A percentile compares a stretch with the other conserved stretches of the same genome.
These are phyloP conservation scores for Penicillium sp. DNA, from an alignment of 2,329 filamentous ascomycete genomes.

Conservation along the genomic window DNA sequence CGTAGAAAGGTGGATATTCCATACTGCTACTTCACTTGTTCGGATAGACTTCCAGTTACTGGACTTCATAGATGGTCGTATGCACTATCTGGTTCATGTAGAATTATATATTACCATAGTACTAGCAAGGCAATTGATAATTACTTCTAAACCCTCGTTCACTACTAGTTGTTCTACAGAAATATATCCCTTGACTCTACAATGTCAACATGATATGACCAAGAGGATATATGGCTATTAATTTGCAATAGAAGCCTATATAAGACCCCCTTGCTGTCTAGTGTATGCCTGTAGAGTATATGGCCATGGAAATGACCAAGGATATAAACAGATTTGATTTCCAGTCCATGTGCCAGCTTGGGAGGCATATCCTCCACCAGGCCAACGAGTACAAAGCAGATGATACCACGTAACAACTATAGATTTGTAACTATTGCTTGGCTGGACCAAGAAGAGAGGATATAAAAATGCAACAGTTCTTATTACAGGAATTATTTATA, in stretches of 20 bases:
- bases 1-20: too few relatives aligned
- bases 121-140: too few relatives aligned
- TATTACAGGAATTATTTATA: conserved; percentile 13
- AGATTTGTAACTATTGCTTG: background rate
- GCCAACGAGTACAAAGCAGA: background rate
- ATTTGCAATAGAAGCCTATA: background rate
- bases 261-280: background rate
- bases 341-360: background rate
- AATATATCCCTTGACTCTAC: background rate
- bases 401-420: background rate
- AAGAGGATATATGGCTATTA: background rate
- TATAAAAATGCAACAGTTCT: conserved; percentile 1
- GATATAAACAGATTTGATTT: background rate
- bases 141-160: too few relatives aligned
- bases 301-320: background rate
- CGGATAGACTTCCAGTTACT: background rate
- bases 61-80: background rate
- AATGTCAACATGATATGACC: background rate
- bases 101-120: background rate
- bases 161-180: background rate
- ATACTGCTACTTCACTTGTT: background rate
- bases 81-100: background rate
- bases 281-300: background rate
- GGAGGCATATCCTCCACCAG: background rate
- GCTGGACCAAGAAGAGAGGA: background rate